Base-by-base conservation (phyloP, 805 yeast species). In the Myxozyma neglecta region DNA sequence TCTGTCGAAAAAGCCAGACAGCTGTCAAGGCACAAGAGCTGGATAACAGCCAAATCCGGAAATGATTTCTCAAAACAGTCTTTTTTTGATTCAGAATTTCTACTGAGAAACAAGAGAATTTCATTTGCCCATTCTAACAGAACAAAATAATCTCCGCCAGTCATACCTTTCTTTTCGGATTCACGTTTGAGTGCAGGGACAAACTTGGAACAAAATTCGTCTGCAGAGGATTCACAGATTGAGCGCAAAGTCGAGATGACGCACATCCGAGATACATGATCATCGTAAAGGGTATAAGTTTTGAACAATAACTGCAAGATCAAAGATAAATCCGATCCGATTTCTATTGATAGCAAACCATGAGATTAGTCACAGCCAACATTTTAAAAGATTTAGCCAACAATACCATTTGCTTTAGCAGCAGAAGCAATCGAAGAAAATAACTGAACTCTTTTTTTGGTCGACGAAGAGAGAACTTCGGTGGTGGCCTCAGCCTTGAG, bases 101-200 rank as follows among this genome's bases (percentile, higher is more conserved):
- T 32, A 46, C 48, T 18, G 18, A 44, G 29, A 8, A 55, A 42
- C 16, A 42, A 6, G 11, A 59, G 37, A 18, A 53, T 43, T 32
- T 52, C 56, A 52, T 65, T 65, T 14, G 67, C 43, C 70, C 70
- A 68, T 56, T 68, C 66, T 42, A 68, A 54, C 5, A 67, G 60
- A 11, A 60, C 64, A 43, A 65, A 61, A 24, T 64, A 68, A 37
- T 60, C 68, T 14, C 69, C 55, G 1, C 55, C 53, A 9, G 69
- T 64, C 59, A 59, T 58, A 39, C 63, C 65, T 40, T 57, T 59
- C 45, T 34, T 50, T 36, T 54, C 60, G 32, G 68, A 46, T 47
- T 59, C 65, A 6, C 43, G 52, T 32, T 43, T 45, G 36, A 67
- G 55, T 14, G 58, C 50, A 11, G 64, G 59, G 13, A 59, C 45